Percentiles rank a stretch among this genome's conserved stretches.
These are phyloP conservation scores for Lasiodiplodia sp. DNA, from an alignment of 2,329 filamentous ascomycete species.

Conservation along the genomic window DNA sequence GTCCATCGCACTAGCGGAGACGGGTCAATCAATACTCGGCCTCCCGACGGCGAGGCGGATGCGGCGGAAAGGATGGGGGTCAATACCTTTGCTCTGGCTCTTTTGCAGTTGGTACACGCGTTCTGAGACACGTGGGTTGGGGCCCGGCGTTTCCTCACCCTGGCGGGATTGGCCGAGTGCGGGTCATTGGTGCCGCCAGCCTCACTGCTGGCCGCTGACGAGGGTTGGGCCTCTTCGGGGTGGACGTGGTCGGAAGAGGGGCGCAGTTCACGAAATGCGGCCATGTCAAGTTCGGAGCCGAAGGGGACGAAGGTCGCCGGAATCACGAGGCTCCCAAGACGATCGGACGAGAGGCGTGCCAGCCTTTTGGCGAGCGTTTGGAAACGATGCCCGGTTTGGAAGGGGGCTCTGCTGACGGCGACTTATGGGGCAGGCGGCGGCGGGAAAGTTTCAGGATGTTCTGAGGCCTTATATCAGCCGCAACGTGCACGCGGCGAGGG, in stretches of 20 bases:
- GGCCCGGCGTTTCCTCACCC: slow-evolving; percentile 31
- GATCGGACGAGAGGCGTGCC: not conserved
- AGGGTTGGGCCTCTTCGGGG: slow-evolving; percentile 24
- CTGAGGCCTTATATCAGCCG: slow-evolving; percentile 24
- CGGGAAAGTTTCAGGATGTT: slow-evolving; percentile 10
- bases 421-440: slow-evolving; percentile 9
- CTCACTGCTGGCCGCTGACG: slow-evolving; percentile 26
- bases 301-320: not conserved
- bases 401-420: not conserved
- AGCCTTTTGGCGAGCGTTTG: not conserved
- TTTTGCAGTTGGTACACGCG: slow-evolving; percentile 41
- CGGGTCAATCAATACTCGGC: not conserved
- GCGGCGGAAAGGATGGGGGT: not conserved
- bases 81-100: slow-evolving; percentile 40
- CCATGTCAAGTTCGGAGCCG: slow-evolving; percentile 26
- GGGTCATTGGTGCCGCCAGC: slow-evolving; percentile 14
- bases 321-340: not conserved
- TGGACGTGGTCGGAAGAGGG: slow-evolving; percentile 30
- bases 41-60: not conserved
- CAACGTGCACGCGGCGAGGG: slow-evolving; percentile 22
- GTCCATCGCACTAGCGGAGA: slow-evolving; percentile 39
- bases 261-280: slow-evolving; percentile 34
- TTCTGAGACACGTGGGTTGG: slow-evolving; percentile 39
- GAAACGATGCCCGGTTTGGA: not conserved
- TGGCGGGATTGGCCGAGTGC: slow-evolving; percentile 14